Evolutionary conservation across 176 grass and related monocot species (phyloP).

Genomic region (Juncus inflexus): DNA sequence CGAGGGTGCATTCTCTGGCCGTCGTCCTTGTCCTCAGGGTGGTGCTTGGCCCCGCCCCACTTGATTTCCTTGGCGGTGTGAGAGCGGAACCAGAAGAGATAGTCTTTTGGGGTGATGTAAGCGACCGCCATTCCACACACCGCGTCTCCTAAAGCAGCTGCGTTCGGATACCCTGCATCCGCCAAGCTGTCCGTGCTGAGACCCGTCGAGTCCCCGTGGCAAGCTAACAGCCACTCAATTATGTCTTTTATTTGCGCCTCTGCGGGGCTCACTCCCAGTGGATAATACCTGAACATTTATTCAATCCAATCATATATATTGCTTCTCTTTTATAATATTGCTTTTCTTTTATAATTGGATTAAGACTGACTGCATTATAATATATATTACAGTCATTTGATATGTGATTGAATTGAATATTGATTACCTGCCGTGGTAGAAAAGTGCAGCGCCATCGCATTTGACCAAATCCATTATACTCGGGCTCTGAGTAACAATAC

Average conservation of each 20-base stretch:
- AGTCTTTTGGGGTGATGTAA: conserved; percentile 79
- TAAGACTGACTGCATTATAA: no score
- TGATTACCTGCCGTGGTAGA: conserved; percentile 54
- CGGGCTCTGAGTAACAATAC: conserved; percentile 91
- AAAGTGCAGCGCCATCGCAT: conserved; percentile 88
- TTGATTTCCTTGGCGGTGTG: conserved; percentile 96
- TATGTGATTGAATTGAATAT: no score
- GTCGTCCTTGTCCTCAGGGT: conserved; percentile 95
- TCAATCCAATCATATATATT: no score
- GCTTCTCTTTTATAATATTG: no score
- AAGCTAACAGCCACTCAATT: conserved; percentile 62
- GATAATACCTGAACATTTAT: conserved; percentile 42
- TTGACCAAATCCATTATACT: conserved; percentile 99
- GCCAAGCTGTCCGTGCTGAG: conserved; percentile 90
- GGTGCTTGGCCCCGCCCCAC: conserved; percentile 96
- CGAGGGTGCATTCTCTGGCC: conserved; percentile 94
- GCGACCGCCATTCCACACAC: conserved; percentile 95
- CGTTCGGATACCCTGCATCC: conserved; percentile 78
- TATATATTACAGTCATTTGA: no score
- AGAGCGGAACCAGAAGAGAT: conserved; percentile 96
- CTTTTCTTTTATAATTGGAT: no score
- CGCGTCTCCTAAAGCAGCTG: conserved; percentile 68
- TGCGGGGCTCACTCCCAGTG: conserved; percentile 69
- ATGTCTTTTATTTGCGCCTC: conserved; percentile 92
- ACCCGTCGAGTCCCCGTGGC: conserved; percentile 79